A percentile compares a stretch with the other conserved stretches of the same genome.
Conservation (phyloP, 2,329 filamentous ascomycete species). For the Trichoderma sp. region DNA sequence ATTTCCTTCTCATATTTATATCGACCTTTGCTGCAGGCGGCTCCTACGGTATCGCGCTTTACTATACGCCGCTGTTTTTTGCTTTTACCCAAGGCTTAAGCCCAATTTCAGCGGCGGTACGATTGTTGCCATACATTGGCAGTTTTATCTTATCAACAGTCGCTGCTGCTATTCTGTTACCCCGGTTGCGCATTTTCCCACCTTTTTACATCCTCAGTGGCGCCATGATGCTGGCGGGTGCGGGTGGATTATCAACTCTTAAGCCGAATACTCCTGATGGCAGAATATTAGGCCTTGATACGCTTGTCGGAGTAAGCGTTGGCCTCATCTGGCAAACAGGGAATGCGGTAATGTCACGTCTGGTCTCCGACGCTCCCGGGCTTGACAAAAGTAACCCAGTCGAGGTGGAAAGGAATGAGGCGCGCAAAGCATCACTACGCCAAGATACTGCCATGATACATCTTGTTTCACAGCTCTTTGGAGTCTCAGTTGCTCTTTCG, state of each 20-base stretch:
- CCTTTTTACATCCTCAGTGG: slow-evolving; percentile 33
- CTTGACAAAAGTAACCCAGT: slow-evolving; percentile 23
- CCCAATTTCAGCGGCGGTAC: slow-evolving; percentile 41
- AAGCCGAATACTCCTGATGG: slow-evolving; percentile 26
- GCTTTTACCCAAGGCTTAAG: slow-evolving; percentile 47
- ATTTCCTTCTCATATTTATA: slow-evolving; percentile 36
- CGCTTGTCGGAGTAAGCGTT: slow-evolving; percentile 33
- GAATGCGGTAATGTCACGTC: slow-evolving; percentile 25
- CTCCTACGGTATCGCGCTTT: slow-evolving; percentile 42
- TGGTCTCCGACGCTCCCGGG: background rate
- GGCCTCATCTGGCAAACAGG: slow-evolving; percentile 33
- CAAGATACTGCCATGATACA: slow-evolving; percentile 35
- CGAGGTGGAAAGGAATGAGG: background rate
- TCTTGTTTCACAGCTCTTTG: slow-evolving; percentile 35
- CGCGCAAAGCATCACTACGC: slow-evolving; percentile 3
- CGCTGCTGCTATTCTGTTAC: slow-evolving; percentile 39
- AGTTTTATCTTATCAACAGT: slow-evolving; percentile 38
- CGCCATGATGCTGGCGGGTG: slow-evolving; percentile 28
- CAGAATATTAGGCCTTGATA: slow-evolving; percentile 33
- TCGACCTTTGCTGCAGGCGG: slow-evolving; percentile 37
- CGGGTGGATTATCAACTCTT: slow-evolving; percentile 29
- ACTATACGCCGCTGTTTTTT: slow-evolving; percentile 56
- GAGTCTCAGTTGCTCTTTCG: slow-evolving; percentile 29
- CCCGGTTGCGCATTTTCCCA: slow-evolving; percentile 39
- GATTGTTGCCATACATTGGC: slow-evolving; percentile 44